A percentile compares a stretch with the other conserved stretches of the same genome.
phyloP scores from a whole-genome alignment of 2,329 filamentous ascomycete genomes.

The Orbilia javanica region DNA sequence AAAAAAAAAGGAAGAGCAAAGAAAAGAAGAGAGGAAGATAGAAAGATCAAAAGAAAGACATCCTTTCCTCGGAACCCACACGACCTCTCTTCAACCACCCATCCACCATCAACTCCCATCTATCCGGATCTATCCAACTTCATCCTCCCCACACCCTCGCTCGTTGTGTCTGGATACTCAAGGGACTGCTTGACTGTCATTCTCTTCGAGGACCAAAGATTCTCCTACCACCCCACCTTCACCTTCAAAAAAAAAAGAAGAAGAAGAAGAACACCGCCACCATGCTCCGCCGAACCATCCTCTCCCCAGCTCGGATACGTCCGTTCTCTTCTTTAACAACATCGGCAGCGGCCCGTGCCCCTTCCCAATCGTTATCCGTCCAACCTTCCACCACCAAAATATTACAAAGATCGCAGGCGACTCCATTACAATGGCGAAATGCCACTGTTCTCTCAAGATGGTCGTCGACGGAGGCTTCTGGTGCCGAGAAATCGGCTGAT shows the following conservation, averaged over 20 bases:
- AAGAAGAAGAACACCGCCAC: constrained; percentile 3
- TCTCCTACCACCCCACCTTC: neutral
- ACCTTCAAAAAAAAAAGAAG: neutral
- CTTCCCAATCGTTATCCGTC: constrained; percentile 32
- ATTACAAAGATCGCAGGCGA: constrained; percentile 28
- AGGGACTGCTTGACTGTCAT: constrained; percentile 57
- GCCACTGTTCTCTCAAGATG: constrained; percentile 45
- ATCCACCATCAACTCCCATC: constrained; percentile 3
- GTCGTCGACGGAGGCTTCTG: constrained; percentile 49
- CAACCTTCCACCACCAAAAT: constrained; percentile 30
- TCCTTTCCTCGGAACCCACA: constrained; percentile 10
- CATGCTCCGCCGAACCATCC: constrained; percentile 51
- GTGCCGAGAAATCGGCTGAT: constrained; percentile 63
- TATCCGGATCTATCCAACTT: neutral
- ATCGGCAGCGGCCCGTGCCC: constrained; percentile 56
- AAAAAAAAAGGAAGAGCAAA: constrained; percentile 9
- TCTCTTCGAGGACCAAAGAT: constrained; percentile 37
- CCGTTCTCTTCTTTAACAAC: constrained; percentile 63
- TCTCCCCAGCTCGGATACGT: constrained; percentile 58
- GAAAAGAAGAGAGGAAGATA: constrained; percentile 6
- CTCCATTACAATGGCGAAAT: constrained; percentile 55
- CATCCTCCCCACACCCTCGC: neutral
- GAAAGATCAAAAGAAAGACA: constrained; percentile 10
- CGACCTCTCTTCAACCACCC: neutral
- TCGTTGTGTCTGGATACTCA: constrained; percentile 35